phyloP scores from a whole-genome alignment of 2,329 filamentous ascomycete genomes.

The Aureobasidium sp. region DNA sequence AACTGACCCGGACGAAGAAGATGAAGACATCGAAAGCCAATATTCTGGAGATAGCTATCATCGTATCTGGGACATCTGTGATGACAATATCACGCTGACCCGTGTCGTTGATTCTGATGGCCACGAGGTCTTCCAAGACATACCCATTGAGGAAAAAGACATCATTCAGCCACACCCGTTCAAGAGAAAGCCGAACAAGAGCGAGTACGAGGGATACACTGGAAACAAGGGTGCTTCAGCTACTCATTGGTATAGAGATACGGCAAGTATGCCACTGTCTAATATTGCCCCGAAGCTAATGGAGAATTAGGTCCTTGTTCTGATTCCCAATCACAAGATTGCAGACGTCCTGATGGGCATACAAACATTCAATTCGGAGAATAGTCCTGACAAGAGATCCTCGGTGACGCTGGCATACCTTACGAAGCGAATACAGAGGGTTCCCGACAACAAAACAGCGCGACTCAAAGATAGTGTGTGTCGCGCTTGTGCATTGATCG shows the following conservation, averaged over 20 bases:
- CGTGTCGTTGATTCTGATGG: conserved; percentile 20
- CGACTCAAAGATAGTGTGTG: neutral
- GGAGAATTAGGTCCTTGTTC: neutral
- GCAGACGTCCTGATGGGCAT: neutral
- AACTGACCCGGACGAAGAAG: conserved; percentile 16
- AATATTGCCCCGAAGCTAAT: neutral
- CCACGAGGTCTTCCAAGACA: conserved; percentile 6
- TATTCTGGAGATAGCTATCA: neutral
- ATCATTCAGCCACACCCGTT: conserved; percentile 22
- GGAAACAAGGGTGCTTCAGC: conserved; percentile 24
- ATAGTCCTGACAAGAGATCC: neutral
- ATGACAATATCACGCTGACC: conserved; percentile 16
- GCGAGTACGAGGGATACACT: conserved; percentile 25
- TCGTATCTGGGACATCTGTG: conserved; percentile 15
- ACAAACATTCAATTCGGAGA: too few species aligned
- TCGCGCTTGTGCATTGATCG: neutral
- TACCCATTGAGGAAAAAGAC: conserved; percentile 19
- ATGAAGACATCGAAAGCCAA: conserved; percentile 14
- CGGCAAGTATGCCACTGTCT: conserved; percentile 18
- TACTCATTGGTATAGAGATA: conserved; percentile 26
- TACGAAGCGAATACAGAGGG: neutral
- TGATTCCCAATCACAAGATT: neutral
- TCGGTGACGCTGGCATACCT: neutral
- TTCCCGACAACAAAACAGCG: neutral
- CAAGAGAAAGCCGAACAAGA: conserved; percentile 24